Percentiles rank a stretch among this genome's conserved stretches.
Evolutionary conservation across 2,329 filamentous ascomycete genomes (phyloP).

Genomic region (Penicillium corylophilum): DNA sequence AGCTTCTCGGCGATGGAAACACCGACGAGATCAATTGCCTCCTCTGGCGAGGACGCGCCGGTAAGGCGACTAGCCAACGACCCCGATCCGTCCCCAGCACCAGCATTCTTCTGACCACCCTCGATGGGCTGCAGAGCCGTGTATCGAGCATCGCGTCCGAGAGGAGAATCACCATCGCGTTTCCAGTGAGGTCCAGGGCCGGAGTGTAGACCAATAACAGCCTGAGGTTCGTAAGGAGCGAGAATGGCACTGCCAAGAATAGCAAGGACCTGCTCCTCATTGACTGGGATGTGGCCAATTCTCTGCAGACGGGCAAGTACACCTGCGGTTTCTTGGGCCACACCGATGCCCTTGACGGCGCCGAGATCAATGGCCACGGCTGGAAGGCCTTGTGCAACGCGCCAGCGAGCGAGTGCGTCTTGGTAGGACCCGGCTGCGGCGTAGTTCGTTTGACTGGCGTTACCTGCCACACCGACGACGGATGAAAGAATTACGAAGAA

Average conservation of each 20-base stretch:
- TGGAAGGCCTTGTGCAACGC: constrained; percentile 19
- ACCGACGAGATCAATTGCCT: constrained; percentile 17
- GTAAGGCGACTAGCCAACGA: background rate
- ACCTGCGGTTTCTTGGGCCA: background rate
- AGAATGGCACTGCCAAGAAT: constrained; percentile 4
- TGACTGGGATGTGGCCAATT: constrained; percentile 16
- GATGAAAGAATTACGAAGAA: constrained; percentile 48
- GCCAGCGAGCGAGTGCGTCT: constrained; percentile 29
- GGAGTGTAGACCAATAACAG: background rate
- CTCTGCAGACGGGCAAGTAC: background rate
- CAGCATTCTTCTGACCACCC: background rate
- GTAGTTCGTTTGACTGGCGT: constrained; percentile 36
- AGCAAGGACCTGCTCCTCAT: constrained; percentile 20
- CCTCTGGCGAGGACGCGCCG: background rate
- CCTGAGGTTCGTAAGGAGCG: background rate
- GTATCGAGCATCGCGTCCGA: background rate
- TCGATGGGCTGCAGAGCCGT: background rate
- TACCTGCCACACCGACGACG: constrained; percentile 31
- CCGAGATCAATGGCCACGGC: constrained; percentile 22
- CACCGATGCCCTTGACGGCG: constrained; percentile 26
- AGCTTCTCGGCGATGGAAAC: constrained; percentile 31
- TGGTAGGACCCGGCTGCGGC: constrained; percentile 40
- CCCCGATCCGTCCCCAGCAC: background rate
- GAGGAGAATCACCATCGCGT: background rate
- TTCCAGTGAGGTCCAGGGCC: constrained; percentile 1